Base-by-base conservation (phyloP, 345 rosid genomes). In the Camelina neglecta region DNA sequence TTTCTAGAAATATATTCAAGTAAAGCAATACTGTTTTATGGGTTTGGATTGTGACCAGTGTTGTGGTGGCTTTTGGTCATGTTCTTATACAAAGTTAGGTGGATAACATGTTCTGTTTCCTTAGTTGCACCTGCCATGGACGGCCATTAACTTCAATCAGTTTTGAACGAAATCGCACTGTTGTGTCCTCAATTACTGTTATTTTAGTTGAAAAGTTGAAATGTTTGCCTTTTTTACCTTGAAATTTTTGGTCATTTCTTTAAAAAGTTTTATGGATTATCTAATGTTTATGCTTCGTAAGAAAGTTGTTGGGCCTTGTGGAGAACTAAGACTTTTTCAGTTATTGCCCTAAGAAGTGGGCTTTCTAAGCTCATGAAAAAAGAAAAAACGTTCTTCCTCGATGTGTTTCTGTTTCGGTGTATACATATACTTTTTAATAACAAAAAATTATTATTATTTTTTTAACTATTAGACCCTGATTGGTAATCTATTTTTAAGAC, bases 71-170 rank as follows among this genome's bases (percentile, higher is more conserved):
- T 58, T 58, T 65, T 29, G 57, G 77, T 77, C 64, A 49, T 65
- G 76, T 72, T 72, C 13, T 36, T 71, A 53, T 41, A 23, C 5
- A 49, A 51, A 77, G 68, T 77, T 77, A 72, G 81, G 81, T 73
- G 23, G 49, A 72, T 31, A 73, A 76, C 72, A 77, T 66, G 61
- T 77, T 71, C 7, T 65, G 76, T 71, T 65, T 65, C 73, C 63
- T 77, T 65, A 48, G 72, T 38, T 64, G 61, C 65, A 71, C 38
- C 55, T 56, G 15, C 39, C 66, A 23, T 35, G 42, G 59, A 47
- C 60, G 53, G 71, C 51, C 66, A 62, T 76, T 60, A 76, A 63
- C 75, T 55, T 76, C 60, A 63, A 70, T 45, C 63, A 41, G 74
- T 53, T 66, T 74, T 65, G 31, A 65, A 65, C 65, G 50, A 65